Base-by-base conservation (phyloP, 1,284 basidiomycete genomes). In the Cutaneotrichosporon cavernicola region DNA sequence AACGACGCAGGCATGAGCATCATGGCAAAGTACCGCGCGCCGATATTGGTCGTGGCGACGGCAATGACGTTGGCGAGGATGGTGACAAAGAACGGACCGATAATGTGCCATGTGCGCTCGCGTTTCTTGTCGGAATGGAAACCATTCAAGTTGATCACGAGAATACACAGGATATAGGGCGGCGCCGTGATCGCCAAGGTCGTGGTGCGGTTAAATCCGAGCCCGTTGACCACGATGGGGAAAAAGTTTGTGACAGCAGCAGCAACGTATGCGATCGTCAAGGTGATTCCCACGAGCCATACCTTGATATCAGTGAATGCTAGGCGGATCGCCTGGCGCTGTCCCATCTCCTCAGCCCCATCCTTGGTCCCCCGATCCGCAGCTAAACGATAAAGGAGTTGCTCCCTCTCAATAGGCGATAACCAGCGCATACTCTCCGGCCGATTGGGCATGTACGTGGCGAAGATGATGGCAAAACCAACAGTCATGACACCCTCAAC, bases 31-130 rank as follows among this genome's bases (percentile, higher is more conserved):
- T 80, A 81, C 40, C 79, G 73, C 14, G 77, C 72, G 5, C 73
- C 80, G 5, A 68, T 16, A 43, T 69, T 72, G 49, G 75, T 73
- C 0, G 80, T 80, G 0, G 76, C 65, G 61, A 88, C 84, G 2
- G 90, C 87, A 58, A 93, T 86, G 56, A 88, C 72, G 75, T 91
- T 91, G 6, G 89, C 90, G 18, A 89, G 58, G 53, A 89, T 85
- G 16, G 88, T 88, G 26, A 87, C 13, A 22, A 40, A 8, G 22
- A 69, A 60, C 2, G 70, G 65, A 2, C 13, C 22, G 40, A 63
- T 52, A n/a, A 68, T 53, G 65, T 69, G 66, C 22, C 56, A 60
- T n/a, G 64, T 13, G 46, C 77, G 73, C 59, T 77, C 72, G n/a
- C 68, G 69, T 56, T 65, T 75, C 66, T 74, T 73, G 70, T 79